These are phyloP conservation scores for Phialemonium atrogriseum DNA, from an alignment of 2,329 filamentous ascomycete species.

Conservation along the genomic window DNA sequence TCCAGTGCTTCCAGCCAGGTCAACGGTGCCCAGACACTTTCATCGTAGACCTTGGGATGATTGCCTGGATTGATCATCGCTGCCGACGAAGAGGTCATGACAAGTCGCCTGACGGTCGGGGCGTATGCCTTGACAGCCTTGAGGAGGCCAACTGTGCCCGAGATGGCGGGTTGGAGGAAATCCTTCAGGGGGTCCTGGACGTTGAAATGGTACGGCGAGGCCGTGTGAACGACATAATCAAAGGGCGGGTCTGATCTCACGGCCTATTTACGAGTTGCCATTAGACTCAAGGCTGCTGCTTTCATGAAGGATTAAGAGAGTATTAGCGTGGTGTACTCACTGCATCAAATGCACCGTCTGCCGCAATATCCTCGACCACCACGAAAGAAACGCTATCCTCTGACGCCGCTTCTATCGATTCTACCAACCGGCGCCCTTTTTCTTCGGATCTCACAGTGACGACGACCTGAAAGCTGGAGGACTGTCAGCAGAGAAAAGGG, in stretches of 20 bases:
- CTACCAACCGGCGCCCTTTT: conserved; percentile 36
- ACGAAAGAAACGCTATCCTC: conserved; percentile 28
- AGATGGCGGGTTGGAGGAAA: conserved; percentile 47
- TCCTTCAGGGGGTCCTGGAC: conserved; percentile 40
- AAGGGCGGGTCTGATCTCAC: conserved; percentile 44
- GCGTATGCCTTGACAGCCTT: conserved; percentile 35
- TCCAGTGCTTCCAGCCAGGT: conserved; percentile 26
- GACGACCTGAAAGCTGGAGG: conserved; percentile 31
- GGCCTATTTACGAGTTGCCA: conserved; percentile 14
- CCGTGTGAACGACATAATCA: conserved; percentile 66
- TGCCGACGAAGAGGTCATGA: conserved; percentile 41
- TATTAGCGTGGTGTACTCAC: conserved; percentile 16
- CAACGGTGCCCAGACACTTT: conserved; percentile 27
- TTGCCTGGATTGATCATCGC: conserved; percentile 29
- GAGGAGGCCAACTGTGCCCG: conserved; percentile 41
- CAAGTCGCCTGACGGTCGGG: conserved; percentile 53
- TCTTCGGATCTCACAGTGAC: conserved; percentile 38
- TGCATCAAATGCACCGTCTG: conserved; percentile 60
- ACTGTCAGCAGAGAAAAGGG: no score
- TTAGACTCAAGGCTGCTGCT: not conserved
- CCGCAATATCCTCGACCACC: conserved; percentile 65
- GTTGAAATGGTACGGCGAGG: conserved; percentile 65
- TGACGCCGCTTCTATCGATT: no score
- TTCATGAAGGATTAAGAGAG: no score
- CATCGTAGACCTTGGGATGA: conserved; percentile 29